A percentile compares a stretch with the other conserved stretches of the same genome.
Conservation (phyloP, 345 rosid species). For the Dimocarpus longan region DNA sequence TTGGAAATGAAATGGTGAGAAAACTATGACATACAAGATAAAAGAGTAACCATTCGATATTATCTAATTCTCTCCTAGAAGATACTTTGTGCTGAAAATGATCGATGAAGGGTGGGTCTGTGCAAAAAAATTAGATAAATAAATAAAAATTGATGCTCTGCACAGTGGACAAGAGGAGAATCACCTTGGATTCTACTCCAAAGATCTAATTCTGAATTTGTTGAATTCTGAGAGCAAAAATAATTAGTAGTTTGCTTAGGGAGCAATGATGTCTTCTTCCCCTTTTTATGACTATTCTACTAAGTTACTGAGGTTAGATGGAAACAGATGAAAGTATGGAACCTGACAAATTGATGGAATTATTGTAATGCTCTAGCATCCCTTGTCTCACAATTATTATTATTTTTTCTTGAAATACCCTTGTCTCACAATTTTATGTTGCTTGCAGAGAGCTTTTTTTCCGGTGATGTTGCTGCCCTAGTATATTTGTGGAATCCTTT, state of each 20-base stretch:
- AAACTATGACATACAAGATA: neutral
- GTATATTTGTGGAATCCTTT: constrained; percentile 94
- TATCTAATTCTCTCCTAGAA: neutral
- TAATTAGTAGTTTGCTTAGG: neutral
- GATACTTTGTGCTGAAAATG: neutral
- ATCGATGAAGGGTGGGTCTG: neutral
- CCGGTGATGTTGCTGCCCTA: constrained; percentile 85
- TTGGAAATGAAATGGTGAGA: neutral
- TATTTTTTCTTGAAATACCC: no score
- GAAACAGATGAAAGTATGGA: neutral
- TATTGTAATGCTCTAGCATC: no score
- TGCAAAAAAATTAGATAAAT: neutral
- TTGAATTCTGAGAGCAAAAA: neutral
- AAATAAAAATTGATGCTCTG: neutral
- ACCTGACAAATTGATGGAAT: neutral
- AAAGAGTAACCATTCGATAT: neutral
- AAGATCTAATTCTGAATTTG: neutral
- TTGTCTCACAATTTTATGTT: constrained; percentile 7
- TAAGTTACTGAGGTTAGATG: neutral
- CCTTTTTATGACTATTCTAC: neutral
- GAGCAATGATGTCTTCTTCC: neutral
- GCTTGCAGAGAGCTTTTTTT: constrained; percentile 52
- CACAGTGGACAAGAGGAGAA: neutral
- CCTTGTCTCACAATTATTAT: neutral
- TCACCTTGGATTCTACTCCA: neutral